Evolutionary conservation across 371 early-diverging fungal genomes (phyloP).

Genomic region (Blakeslea trispora): DNA sequence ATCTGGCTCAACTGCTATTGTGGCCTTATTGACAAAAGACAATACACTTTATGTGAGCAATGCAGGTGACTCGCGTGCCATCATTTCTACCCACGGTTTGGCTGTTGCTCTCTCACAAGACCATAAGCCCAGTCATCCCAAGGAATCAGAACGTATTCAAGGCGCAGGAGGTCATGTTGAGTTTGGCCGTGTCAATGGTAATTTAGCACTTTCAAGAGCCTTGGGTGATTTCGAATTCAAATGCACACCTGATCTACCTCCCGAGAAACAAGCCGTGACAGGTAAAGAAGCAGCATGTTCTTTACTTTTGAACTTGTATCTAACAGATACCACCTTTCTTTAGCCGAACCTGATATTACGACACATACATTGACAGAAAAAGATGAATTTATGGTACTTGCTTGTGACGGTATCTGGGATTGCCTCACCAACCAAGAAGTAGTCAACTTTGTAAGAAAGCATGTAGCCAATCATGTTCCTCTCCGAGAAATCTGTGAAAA

Average conservation of each 20-base stretch:
- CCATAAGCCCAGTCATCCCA: slow-evolving; percentile 88
- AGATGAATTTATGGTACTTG: slow-evolving; percentile 93
- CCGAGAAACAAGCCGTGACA: slow-evolving; percentile 92
- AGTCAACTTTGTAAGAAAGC: slow-evolving; percentile 73
- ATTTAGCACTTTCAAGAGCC: slow-evolving; percentile 93
- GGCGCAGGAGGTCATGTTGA: slow-evolving; percentile 95
- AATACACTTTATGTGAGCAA: slow-evolving; percentile 70
- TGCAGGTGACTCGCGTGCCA: slow-evolving; percentile 94
- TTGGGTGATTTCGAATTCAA: slow-evolving; percentile 98
- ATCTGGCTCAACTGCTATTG: slow-evolving; percentile 96
- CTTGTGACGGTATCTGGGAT: slow-evolving; percentile 99
- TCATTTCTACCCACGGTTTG: slow-evolving; percentile 73
- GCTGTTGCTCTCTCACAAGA: slow-evolving; percentile 85
- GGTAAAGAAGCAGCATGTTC: slow-evolving; percentile 62
- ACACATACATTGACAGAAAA: slow-evolving; percentile 60
- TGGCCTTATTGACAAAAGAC: slow-evolving; percentile 74
- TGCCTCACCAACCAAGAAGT: slow-evolving; percentile 91
- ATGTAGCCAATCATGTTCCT: slow-evolving; percentile 54
- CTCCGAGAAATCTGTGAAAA: slow-evolving; percentile 81
- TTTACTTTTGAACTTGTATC: slow-evolving; percentile 86
- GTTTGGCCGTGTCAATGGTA: slow-evolving; percentile 96
- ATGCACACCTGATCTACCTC: slow-evolving; percentile 62
- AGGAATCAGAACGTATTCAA: slow-evolving; percentile 80
- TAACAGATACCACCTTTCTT: slow-evolving; percentile 91
- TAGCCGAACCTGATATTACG: slow-evolving; percentile 90